Base-by-base conservation (phyloP, 1,284 basidiomycete species). In the Ganoderma leucocontextum region DNA sequence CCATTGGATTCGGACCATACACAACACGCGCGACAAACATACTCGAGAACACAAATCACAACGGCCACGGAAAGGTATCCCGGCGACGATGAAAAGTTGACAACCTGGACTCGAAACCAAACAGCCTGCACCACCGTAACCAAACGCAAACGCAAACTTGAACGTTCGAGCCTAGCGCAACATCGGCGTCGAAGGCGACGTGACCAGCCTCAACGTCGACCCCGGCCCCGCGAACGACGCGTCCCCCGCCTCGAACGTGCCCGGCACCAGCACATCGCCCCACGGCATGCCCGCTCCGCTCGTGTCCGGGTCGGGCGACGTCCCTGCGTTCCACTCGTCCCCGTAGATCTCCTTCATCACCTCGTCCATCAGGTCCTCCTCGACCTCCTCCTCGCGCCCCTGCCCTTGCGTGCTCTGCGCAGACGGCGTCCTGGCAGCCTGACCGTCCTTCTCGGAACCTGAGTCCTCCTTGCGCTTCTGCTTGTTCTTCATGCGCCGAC, bases 321-420 rank as follows among this genome's bases (percentile, higher is more conserved):
- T n/a, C 55, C 65, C 71, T 17, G 67, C 61, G 29, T 70, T 70
- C 77, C 77, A 78, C 60, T 70, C 69, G 41, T 69, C 68, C 36
- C 76, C 76, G 66, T 77, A 76, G 33, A 78, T 76, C 70, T 77
- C 77, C 13, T 73, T 71, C 77, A 78, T 76, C 35, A 78, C 75
- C 22, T 74, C 75, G 62, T 78, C 75, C 75, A 78, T 74, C 60
- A 72, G 65, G 70, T 78, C 77, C 52, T 73, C 75, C 58, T 76
- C 75, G 55, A 72, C 71, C 35, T 72, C 73, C 61, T 66, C 67
- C 42, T 65, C 68, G 15, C 55, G 55, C n/a, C 47, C 69, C 22
- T 55, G 57, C 49, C 67, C 35, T 33, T 42, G 42, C 53, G 29
- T 36, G 64, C 49, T n/a, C 17, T 17, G 55, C 15, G 35, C 55